Evolutionary conservation across 225 moss, liverwort and hornwort species (phyloP), one percentile per base, ranked within the genome.

Genomic region (Polytrichum commune): DNA sequence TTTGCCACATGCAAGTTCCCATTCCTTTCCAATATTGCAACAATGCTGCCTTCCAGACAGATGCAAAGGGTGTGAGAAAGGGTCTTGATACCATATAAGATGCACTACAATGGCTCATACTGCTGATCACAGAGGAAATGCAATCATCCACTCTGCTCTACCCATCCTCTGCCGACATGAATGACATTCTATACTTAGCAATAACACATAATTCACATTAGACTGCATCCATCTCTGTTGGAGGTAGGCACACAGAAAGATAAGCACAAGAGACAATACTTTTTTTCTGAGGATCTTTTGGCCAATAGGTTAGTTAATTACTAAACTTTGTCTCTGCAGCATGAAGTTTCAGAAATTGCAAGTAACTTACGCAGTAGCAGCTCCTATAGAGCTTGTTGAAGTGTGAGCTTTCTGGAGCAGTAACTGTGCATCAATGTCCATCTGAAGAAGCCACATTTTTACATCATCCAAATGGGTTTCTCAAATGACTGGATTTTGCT

Each of bases 1-100:
- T 90, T 98, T 54, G 91, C 97, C 63, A 98, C 92, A 73, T 89
- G 95, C 72, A 98, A 62, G 69, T 75, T 90, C 63, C 97, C 97
- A 24, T 70, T 82, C 73, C 82, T 92, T 78, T 95, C 95, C 81
- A 98, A 70, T 30, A 95, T 80, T 62, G 91, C 95, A 66, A 98
- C 87, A 63, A 94, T 93, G 69, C 95, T 96, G 82, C 75, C 75
- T 84, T 76, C 80, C 81, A 89, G 16, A 82, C 54, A 78, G 35
- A 73, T 71, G 72, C 78, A 78, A 68, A n/a, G 63, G 70, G 69
- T 71, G 72, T 82, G 74, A 75, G 58, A 20, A 19, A 58, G 58
- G n/a, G 4, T 24, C 58, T 58, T 24, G 58, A 24, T 58, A 20
- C 24, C n/a, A 6, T 20, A 58, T 20, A 58, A 58, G 6, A 20